Percentiles rank a stretch among this genome's conserved stretches.
phyloP scores from a whole-genome alignment of 805 yeast genomes.

The Myxozyma vanderwaltii region DNA sequence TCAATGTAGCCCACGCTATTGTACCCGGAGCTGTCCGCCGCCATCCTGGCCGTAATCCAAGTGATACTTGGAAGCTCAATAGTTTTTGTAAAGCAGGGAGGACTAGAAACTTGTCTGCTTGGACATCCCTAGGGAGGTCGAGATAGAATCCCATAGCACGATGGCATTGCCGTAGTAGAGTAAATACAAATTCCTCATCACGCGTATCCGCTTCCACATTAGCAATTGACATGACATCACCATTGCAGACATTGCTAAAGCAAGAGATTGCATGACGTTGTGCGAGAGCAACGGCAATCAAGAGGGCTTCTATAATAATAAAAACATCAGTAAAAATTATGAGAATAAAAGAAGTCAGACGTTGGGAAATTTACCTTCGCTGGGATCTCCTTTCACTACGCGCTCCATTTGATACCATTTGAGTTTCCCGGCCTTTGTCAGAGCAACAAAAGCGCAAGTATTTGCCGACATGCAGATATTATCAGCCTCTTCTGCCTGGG shows the following conservation, averaged over 20 bases:
- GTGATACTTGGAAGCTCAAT: constrained; percentile 64
- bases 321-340: constrained; percentile 6
- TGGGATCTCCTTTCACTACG: constrained; percentile 1
- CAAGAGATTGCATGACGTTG: constrained; percentile 69
- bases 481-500: constrained; percentile 24
- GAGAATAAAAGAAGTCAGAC: not conserved
- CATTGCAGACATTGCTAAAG: constrained; percentile 64
- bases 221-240: constrained; percentile 65
- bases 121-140: constrained; percentile 65
- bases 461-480: constrained; percentile 43
- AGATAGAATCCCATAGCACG: constrained; percentile 72
- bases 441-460: constrained; percentile 37
- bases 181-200: constrained; percentile 43
- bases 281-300: constrained; percentile 63
- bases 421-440: constrained; percentile 25
- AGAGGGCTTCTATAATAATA: constrained; percentile 12
- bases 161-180: constrained; percentile 66
- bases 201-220: constrained; percentile 50
- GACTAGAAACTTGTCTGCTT: constrained; percentile 70
- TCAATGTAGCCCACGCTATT: constrained; percentile 65
- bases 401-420: constrained; percentile 31
- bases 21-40: constrained; percentile 48
- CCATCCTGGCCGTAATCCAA: constrained; percentile 58
- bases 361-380: constrained; percentile 14
- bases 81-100: constrained; percentile 78